These are phyloP conservation scores for Candida frijolesensis DNA, from an alignment of 1,139 yeast species.

Conservation along the genomic window DNA sequence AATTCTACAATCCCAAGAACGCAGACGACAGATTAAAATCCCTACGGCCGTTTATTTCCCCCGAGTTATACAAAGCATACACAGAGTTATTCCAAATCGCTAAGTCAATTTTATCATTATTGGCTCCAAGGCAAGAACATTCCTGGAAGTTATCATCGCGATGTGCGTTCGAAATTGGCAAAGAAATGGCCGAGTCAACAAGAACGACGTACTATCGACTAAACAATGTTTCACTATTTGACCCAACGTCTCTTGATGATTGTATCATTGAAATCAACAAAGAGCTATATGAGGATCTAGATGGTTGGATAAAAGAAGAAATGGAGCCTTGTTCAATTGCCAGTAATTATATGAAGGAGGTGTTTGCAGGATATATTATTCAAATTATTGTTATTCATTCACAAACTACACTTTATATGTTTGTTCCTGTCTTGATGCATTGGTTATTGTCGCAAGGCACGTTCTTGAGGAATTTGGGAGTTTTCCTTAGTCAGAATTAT, in stretches of 20 bases:
- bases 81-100: constrained; percentile 6
- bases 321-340: constrained; percentile 31
- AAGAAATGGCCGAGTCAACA: constrained; percentile 34
- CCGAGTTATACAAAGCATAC: constrained; percentile 11
- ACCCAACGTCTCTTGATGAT: constrained; percentile 29
- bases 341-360: constrained; percentile 22
- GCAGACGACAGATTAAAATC: constrained; percentile 6
- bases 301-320: constrained; percentile 33
- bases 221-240: constrained; percentile 36
- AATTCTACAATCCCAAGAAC: constrained; percentile 3
- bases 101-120: constrained; percentile 20
- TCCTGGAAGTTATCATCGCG: constrained; percentile 26
- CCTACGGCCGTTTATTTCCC: constrained; percentile 2
- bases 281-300: constrained; percentile 36
- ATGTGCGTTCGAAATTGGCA: constrained; percentile 37
- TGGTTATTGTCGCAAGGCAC: constrained; percentile 35
- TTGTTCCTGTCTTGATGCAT: constrained; percentile 39
- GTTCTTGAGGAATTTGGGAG: constrained; percentile 10
- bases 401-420: constrained; percentile 29
- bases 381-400: constrained; percentile 39
- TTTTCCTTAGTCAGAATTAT: constrained; percentile 21
- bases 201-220: constrained; percentile 37
- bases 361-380: constrained; percentile 37
- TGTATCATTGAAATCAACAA: constrained; percentile 23
- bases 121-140: constrained; percentile 4